These are phyloP conservation scores for Niveomyces coronatus DNA, from an alignment of 2,329 filamentous ascomycete species.

Conservation along the genomic window DNA sequence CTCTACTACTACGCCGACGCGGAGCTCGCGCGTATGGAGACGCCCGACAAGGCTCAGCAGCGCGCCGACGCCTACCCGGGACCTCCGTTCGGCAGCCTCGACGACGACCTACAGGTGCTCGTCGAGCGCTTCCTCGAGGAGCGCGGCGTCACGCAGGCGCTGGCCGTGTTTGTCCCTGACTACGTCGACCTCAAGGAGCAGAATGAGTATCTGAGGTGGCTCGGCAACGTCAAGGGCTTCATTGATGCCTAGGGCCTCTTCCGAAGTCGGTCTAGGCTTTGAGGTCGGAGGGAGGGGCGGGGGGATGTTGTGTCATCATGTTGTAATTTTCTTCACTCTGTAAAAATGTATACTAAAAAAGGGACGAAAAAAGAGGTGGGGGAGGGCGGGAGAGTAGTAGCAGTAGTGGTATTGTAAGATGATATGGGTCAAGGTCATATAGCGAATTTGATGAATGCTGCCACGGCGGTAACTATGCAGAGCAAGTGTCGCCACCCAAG, in stretches of 20 bases:
- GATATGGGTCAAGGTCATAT: neutral
- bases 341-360: slow-evolving; percentile 13
- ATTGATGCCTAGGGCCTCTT: slow-evolving; percentile 50
- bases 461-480: neutral
- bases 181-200: slow-evolving; percentile 99
- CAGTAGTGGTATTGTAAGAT: too few relatives aligned
- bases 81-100: slow-evolving; percentile 85
- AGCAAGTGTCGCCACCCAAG: too few relatives aligned
- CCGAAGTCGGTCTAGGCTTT: neutral
- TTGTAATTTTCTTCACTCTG: slow-evolving; percentile 10
- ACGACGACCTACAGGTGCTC: slow-evolving; percentile 88
- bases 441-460: slow-evolving; percentile 7
- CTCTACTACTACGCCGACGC: slow-evolving; percentile 77
- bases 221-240: slow-evolving; percentile 79
- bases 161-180: slow-evolving; percentile 86
- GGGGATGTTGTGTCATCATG: neutral
- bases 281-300: neutral
- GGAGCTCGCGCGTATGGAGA: slow-evolving; percentile 64
- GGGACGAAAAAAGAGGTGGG: neutral
- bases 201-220: slow-evolving; percentile 88
- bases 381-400: too few relatives aligned
- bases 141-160: slow-evolving; percentile 75
- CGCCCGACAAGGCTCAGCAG: slow-evolving; percentile 66
- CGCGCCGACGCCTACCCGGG: slow-evolving; percentile 76
- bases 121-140: slow-evolving; percentile 93